Evolutionary conservation across 768 basidiomycete species (phyloP).

Genomic region (Tephrocybe sp.): DNA sequence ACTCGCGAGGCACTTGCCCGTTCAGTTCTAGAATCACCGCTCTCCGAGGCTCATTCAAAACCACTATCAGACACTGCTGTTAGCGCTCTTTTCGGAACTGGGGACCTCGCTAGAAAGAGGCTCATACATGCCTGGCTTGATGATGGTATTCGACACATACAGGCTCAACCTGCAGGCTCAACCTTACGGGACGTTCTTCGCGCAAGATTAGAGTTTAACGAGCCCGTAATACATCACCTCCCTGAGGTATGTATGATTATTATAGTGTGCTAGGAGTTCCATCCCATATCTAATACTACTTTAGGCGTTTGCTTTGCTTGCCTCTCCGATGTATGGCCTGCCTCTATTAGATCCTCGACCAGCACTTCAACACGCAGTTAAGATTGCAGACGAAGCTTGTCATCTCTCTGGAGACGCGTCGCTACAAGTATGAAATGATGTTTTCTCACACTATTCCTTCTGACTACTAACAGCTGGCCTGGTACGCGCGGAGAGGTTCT

Average conservation of each 20-base stretch:
- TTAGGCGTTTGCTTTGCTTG: constrained; percentile 78
- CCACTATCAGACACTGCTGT: constrained; percentile 74
- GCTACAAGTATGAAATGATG: constrained; percentile 47
- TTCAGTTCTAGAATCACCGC: constrained; percentile 58
- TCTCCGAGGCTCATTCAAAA: constrained; percentile 43
- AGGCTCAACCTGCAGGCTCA: constrained; percentile 17
- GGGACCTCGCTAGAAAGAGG: constrained; percentile 61
- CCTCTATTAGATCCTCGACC: constrained; percentile 61
- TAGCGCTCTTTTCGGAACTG: constrained; percentile 70
- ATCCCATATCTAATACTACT: not conserved
- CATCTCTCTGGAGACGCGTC: constrained; percentile 51
- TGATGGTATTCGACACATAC: constrained; percentile 59
- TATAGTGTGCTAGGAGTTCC: not conserved
- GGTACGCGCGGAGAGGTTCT: constrained; percentile 71
- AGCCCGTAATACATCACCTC: constrained; percentile 61
- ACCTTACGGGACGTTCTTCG: constrained; percentile 53
- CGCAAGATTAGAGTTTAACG: constrained; percentile 62
- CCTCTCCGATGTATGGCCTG: constrained; percentile 47
- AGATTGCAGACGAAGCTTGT: constrained; percentile 74
- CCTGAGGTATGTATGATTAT: constrained; percentile 54
- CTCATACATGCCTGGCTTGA: constrained; percentile 77
- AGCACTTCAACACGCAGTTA: constrained; percentile 57
- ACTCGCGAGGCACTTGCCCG: constrained; percentile 68
- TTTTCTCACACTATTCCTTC: not conserved
- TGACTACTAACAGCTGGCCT: constrained; percentile 49